phyloP scores from a whole-genome alignment of 1,139 yeast genomes.

The Saccharomyces hybrid region DNA sequence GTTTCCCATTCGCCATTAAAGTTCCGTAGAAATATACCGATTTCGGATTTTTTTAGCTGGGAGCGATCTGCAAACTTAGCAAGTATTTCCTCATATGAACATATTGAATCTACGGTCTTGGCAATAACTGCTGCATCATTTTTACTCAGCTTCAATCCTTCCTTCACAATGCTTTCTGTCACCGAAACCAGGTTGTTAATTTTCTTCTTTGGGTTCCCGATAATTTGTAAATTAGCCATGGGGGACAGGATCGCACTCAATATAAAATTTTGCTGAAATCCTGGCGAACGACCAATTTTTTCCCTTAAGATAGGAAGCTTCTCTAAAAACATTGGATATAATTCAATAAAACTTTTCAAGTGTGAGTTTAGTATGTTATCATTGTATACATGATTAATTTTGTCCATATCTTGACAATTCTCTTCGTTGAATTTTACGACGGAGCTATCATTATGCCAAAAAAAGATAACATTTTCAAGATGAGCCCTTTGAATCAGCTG shows the following conservation, averaged over 20 bases:
- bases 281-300: constrained; percentile 5
- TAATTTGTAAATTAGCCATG: constrained; percentile 16
- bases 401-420: constrained; percentile 9
- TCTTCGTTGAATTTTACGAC: constrained; percentile 18
- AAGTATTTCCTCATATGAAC: constrained; percentile 27
- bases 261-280: constrained; percentile 18
- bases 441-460: constrained; percentile 24
- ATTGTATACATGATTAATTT: constrained; percentile 11
- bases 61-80: constrained; percentile 9
- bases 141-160: constrained; percentile 63
- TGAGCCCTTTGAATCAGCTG: constrained; percentile 47
- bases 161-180: constrained; percentile 43
- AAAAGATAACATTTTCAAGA: constrained; percentile 54
- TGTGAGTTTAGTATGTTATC: constrained; percentile 16
- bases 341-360: constrained; percentile 10
- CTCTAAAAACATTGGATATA: constrained; percentile 9
- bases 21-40: constrained; percentile 54
- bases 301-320: constrained; percentile 7
- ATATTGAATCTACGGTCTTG: constrained; percentile 33
- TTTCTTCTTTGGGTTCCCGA: constrained; percentile 24
- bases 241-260: constrained; percentile 22
- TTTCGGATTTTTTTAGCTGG: constrained; percentile 41
- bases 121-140: constrained; percentile 47
- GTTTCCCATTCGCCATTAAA: constrained; percentile 48
- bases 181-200: constrained; percentile 20